These are phyloP conservation scores for Melanopsichium pennsylvanicum DNA, from an alignment of 1,284 basidiomycete species.

Conservation along the genomic window DNA sequence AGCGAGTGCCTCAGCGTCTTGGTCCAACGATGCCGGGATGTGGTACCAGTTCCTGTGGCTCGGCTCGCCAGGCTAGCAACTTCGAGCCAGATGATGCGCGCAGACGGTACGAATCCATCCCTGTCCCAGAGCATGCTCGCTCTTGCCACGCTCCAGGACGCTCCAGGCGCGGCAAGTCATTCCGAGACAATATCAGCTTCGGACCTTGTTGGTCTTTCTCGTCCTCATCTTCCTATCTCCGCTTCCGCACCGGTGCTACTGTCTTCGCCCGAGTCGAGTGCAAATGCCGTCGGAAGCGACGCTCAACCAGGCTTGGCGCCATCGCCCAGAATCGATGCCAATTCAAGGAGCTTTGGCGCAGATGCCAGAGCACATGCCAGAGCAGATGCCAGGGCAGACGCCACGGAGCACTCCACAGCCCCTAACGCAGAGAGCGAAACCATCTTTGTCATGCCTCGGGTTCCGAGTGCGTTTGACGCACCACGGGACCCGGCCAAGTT, in stretches of 20 bases:
- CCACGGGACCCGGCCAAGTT: constrained; percentile 48
- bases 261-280: neutral
- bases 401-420: neutral
- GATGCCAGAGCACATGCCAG: too few species aligned
- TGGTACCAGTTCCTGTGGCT: constrained; percentile 63
- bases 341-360: constrained; percentile 3
- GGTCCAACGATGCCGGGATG: constrained; percentile 56
- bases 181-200: neutral
- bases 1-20: constrained; percentile 52
- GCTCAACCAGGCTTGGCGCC: constrained; percentile 14
- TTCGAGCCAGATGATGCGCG: constrained; percentile 20
- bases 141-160: constrained; percentile 13
- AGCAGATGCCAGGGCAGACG: too few species aligned
- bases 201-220: neutral
- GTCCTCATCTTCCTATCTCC: constrained; percentile 8
- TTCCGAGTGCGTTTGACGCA: constrained; percentile 42
- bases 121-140: constrained; percentile 29
- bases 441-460: constrained; percentile 19
- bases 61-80: constrained; percentile 51
- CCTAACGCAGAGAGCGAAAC: constrained; percentile 3
- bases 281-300: neutral
- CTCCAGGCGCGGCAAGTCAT: neutral
- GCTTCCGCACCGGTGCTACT: constrained; percentile 16
- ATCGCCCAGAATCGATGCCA: constrained; percentile 27
- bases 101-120: constrained; percentile 8